Conservation (phyloP, 331 rosid species). For the Quercus lobata region DNA sequence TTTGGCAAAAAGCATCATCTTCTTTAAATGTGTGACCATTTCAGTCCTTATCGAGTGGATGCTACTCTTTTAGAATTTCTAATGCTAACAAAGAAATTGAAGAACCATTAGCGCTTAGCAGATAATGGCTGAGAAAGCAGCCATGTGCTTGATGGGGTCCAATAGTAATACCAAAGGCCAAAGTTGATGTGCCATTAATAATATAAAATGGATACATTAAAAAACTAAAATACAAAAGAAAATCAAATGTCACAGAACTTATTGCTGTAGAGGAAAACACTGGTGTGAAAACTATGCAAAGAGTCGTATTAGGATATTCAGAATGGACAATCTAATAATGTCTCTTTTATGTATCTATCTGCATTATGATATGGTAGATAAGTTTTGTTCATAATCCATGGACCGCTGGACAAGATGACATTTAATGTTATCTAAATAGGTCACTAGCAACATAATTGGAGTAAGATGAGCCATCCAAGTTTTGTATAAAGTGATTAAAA, state of each 20-base stretch:
- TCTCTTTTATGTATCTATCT: conserved; percentile 11
- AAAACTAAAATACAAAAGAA: neutral
- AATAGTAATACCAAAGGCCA: conserved; percentile 10
- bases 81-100: neutral
- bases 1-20: neutral
- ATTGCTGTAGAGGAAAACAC: conserved; percentile 21
- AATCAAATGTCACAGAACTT: neutral
- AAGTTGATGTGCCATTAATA: conserved; percentile 31
- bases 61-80: neutral
- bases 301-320: conserved; percentile 10
- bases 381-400: conserved; percentile 15
- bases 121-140: conserved; percentile 14
- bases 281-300: conserved; percentile 23
- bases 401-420: conserved; percentile 21
- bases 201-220: neutral
- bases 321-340: conserved; percentile 4
- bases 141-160: conserved; percentile 23
- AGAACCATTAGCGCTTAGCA: neutral
- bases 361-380: conserved; percentile 13
- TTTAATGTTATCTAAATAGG: conserved; percentile 4
- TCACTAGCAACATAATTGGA: conserved; percentile 3
- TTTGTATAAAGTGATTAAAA: neutral
- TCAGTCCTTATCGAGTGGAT: conserved; percentile 1
- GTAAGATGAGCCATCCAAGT: conserved; percentile 16
- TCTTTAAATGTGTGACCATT: neutral